These are phyloP conservation scores for Pestalotiopsis sp. DNA, from an alignment of 2,329 filamentous ascomycete genomes.

Conservation along the genomic window DNA sequence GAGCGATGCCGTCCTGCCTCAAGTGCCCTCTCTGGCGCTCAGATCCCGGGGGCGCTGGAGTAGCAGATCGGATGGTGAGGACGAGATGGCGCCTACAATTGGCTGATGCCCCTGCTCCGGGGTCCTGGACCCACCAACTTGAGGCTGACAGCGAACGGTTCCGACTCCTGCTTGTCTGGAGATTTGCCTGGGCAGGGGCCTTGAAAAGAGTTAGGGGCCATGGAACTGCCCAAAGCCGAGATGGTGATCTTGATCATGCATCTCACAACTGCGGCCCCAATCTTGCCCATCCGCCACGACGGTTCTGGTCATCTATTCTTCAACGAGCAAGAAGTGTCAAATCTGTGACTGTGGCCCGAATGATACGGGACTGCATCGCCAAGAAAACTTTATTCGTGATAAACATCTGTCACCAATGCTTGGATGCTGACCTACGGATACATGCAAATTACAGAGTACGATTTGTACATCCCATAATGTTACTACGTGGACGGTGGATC, in stretches of 20 bases:
- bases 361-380: background rate
- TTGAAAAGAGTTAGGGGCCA: background rate
- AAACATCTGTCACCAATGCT: background rate
- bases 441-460: too few relatives aligned
- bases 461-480: too few relatives aligned
- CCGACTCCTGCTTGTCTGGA: slow-evolving; percentile 8
- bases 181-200: background rate
- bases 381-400: slow-evolving; percentile 3
- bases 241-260: background rate
- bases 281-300: too few relatives aligned
- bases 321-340: too few relatives aligned
- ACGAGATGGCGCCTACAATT: background rate
- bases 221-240: background rate
- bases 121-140: slow-evolving; percentile 11
- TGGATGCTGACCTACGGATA: background rate
- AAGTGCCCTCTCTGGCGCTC: background rate
- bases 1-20: slow-evolving; percentile 1
- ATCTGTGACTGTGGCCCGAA: background rate
- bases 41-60: background rate
- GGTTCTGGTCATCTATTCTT: too few relatives aligned
- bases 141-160: slow-evolving; percentile 11
- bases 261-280: background rate
- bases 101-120: background rate
- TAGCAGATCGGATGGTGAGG: slow-evolving; percentile 10
- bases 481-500: too few relatives aligned